Base-by-base conservation (phyloP, 345 rosid genomes). In the Camelina hispida region DNA sequence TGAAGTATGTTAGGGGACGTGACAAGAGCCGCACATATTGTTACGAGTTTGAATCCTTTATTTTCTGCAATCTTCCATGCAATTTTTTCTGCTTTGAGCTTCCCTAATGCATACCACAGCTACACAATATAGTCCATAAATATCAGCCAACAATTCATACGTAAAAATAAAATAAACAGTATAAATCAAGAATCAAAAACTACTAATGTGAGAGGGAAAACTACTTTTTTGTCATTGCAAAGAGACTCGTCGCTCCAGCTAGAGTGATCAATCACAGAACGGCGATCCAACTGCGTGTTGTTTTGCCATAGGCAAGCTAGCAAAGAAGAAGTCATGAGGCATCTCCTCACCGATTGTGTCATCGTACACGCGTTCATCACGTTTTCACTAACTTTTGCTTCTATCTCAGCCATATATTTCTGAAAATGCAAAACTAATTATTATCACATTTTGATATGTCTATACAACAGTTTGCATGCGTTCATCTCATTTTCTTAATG, bases 71-170 rank as follows among this genome's bases (percentile, higher is more conserved):
- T 68, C 46, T 60, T 80, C 88, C 89, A 84, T 47, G 76, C 76
- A 22, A 12, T 14, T 61, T 72, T 72, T 83, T 91, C 97, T 17
- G 96, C 89, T 71, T 67, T 85, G 16, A 88, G 78, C 81, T 91
- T 89, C 2, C 96, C 97, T 68, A 89, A 58, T 1, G 94, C 91
- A 70, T 83, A 86, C 90, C 94, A 83, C 0, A 89, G 81, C 94
- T 89, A 78, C 43, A 52, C 37, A 54, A 37, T 0, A 37, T 1
- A 37, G 13, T 55, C 35, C 50, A n/a, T 34, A 34, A 32, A 69
- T 42, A 18, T 54, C 10, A 38, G n/a, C 51, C 34, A 38, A 9
- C 14, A 59, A 16, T 60, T 42, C 20, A 57, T 18, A 42, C 3
- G 7, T 32, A 32, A 32, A 32, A 20, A 34, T 15, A 10, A 38